Conservation (phyloP, 148 eudicot species). For the Rhododendron henanense region DNA sequence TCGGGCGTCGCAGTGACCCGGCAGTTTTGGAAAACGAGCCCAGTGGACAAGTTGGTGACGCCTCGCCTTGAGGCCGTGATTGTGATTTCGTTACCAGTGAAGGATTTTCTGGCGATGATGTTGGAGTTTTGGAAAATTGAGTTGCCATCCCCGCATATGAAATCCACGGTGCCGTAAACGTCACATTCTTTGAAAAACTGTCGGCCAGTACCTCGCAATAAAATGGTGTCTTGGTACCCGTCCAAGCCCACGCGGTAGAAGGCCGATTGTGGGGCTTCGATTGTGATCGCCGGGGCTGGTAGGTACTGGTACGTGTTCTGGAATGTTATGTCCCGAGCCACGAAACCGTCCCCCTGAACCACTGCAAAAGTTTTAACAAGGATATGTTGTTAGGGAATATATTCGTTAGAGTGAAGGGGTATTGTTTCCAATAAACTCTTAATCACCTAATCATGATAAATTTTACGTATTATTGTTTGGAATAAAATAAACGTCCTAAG, state of each 20-base stretch:
- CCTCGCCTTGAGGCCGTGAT: constrained; percentile 58
- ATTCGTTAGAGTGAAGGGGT: too few relatives aligned
- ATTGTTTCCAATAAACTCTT: neutral
- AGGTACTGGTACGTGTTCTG: constrained; percentile 37
- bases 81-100: constrained; percentile 17
- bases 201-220: neutral
- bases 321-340: constrained; percentile 31
- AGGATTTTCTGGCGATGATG: constrained; percentile 42
- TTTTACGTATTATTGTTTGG: neutral
- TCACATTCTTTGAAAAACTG: constrained; percentile 20
- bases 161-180: constrained; percentile 33
- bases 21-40: constrained; percentile 52
- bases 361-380: constrained; percentile 10
- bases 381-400: too few relatives aligned
- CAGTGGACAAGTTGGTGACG: constrained; percentile 30
- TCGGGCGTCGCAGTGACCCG: constrained; percentile 13
- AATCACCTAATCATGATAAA: too few relatives aligned
- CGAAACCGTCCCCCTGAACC: constrained; percentile 31
- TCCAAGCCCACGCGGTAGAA: constrained; percentile 34
- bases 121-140: constrained; percentile 56
- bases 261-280: constrained; percentile 25
- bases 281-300: constrained; percentile 39
- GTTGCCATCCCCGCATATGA: constrained; percentile 74
- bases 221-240: constrained; percentile 36
- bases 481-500: too few relatives aligned